Base-by-base conservation (phyloP, 305 asterid species). In the Rubia balearica region DNA sequence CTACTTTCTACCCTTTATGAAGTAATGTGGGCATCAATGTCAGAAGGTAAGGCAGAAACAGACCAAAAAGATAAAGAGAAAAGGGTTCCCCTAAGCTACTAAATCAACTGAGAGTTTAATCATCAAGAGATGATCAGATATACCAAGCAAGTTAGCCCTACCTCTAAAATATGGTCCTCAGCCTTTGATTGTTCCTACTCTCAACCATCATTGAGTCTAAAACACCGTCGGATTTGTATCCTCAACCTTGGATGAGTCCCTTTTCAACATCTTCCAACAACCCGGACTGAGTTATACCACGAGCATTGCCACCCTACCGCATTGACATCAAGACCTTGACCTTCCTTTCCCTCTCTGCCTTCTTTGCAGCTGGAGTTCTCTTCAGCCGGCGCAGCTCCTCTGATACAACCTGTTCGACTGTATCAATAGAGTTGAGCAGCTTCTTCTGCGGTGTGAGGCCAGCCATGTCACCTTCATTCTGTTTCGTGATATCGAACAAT, bases 351-450 rank as follows among this genome's bases (percentile, higher is more conserved):
- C 91, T 82, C 74, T 86, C 96, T 0, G 82, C 86, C 43, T 75
- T 89, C 73, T 81, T 86, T 59, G 96, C 96, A 48, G 79, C 74
- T 8, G 97, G 96, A 13, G 91, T 85, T 75, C 88, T 81, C 88
- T 83, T 86, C 57, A 86, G 76, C 75, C 81, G 88, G 3, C 71
- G 79, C 33, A 89, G 83, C 75, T 91, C 96, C 61, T 86, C 91
- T 88, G 79, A 79, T 56, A 91, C 90, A 70, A 79, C 93, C 76
- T 79, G 83, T 76, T 91, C 96, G 3, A 87, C 96, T 1, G 81
- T 78, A 67, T 91, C 98, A 16, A 91, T 88, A 65, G 88, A 86
- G 79, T 86, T 81, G 81, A 89, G 75, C 53, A 91, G 87, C 81
- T 82, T 88, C 85, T 82, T 82, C 70, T 89, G 88, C 5, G 98